A percentile compares a stretch with the other conserved stretches of the same genome.
These are phyloP conservation scores for Xylaria sp. DNA, from an alignment of 2,329 filamentous ascomycete genomes.

Conservation along the genomic window DNA sequence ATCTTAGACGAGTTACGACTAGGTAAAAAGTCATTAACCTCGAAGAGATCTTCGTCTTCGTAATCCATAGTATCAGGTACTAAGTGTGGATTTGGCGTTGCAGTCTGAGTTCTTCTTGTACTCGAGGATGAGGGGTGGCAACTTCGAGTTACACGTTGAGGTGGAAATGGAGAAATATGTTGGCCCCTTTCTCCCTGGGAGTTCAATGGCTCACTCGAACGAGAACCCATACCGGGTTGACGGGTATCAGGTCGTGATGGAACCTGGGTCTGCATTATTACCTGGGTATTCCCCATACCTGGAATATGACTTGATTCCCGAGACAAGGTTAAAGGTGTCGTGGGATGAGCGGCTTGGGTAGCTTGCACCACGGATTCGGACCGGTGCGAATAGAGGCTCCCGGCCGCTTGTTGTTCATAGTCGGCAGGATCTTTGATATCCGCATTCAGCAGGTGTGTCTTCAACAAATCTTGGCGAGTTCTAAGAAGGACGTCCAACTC, in stretches of 20 bases:
- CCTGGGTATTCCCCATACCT: slow-evolving; percentile 46
- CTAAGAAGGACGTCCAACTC: slow-evolving; percentile 53
- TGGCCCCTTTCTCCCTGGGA: slow-evolving; percentile 21
- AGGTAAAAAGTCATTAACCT: slow-evolving; percentile 29
- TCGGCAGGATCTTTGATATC: slow-evolving; percentile 51
- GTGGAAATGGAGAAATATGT: slow-evolving; percentile 21
- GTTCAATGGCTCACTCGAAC: slow-evolving; percentile 27
- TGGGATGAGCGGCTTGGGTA: slow-evolving; percentile 48
- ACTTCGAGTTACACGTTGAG: slow-evolving; percentile 28
- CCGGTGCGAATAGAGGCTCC: slow-evolving; percentile 29
- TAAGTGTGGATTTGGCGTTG: slow-evolving; percentile 23
- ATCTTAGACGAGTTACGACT: slow-evolving; percentile 20
- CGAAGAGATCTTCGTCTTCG: slow-evolving; percentile 43
- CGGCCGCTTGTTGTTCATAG: slow-evolving; percentile 43
- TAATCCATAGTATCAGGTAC: slow-evolving; percentile 39
- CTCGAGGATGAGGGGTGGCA: not conserved
- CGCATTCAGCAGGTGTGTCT: slow-evolving; percentile 49
- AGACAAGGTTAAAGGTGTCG: slow-evolving; percentile 40
- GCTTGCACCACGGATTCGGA: slow-evolving; percentile 48
- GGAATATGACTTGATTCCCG: slow-evolving; percentile 40
- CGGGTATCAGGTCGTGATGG: slow-evolving; percentile 34
- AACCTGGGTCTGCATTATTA: slow-evolving; percentile 59
- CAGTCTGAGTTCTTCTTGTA: slow-evolving; percentile 19
- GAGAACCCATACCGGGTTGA: not conserved
- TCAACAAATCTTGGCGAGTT: slow-evolving; percentile 50